These are phyloP conservation scores for Ajuga reptans DNA, from an alignment of 305 asterid species.

Conservation along the genomic window DNA sequence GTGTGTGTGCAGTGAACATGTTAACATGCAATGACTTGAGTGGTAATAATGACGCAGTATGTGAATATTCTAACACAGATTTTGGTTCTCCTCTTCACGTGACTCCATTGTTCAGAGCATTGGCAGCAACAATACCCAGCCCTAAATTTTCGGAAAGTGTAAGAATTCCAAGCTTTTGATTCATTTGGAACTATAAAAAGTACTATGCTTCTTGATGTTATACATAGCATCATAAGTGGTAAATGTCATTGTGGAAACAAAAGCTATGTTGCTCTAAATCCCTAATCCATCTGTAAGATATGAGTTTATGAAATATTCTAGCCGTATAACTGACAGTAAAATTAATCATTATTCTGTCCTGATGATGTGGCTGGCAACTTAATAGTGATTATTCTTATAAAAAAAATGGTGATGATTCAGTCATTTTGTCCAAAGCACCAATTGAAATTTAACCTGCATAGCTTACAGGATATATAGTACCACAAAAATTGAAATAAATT, in stretches of 20 bases:
- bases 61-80: constrained; percentile 43
- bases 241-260: neutral
- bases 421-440: neutral
- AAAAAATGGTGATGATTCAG: neutral
- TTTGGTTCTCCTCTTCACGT: constrained; percentile 78
- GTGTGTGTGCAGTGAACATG: constrained; percentile 31
- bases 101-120: constrained; percentile 82
- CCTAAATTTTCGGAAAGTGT: constrained; percentile 98
- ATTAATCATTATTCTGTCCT: neutral
- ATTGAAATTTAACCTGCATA: neutral
- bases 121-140: constrained; percentile 92
- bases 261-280: neutral
- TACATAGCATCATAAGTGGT: neutral
- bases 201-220: neutral
- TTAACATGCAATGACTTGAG: constrained; percentile 33
- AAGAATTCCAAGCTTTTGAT: constrained; percentile 35
- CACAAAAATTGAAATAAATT: too few species aligned
- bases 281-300: neutral
- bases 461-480: neutral
- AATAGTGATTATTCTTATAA: neutral
- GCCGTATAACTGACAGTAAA: neutral
- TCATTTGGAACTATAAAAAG: neutral
- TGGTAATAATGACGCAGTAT: constrained; percentile 27
- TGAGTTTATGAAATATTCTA: neutral
- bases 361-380: neutral